Conservation (phyloP, 495 filamentous ascomycete genomes). For the Neurospora africana region DNA sequence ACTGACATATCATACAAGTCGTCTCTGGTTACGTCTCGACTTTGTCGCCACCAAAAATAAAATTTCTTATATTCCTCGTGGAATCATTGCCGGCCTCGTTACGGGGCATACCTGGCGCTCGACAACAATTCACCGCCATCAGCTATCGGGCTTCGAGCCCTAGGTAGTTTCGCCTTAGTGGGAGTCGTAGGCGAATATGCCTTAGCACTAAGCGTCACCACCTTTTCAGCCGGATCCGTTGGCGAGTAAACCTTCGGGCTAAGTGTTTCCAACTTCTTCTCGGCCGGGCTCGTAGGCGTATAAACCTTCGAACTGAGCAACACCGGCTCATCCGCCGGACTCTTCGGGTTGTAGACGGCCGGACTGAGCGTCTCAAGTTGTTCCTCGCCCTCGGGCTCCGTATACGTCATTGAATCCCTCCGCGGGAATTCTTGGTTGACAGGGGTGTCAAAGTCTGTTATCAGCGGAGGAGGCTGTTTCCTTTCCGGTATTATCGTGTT, state of each 20-base stretch:
- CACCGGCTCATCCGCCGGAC: constrained; percentile 8
- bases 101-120: neutral
- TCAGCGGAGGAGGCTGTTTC: constrained; percentile 20
- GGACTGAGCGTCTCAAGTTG: constrained; percentile 25
- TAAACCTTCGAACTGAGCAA: neutral
- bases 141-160: constrained; percentile 12
- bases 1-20: too few relatives aligned
- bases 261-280: neutral
- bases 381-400: constrained; percentile 1
- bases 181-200: constrained; percentile 33
- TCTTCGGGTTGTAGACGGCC: constrained; percentile 30
- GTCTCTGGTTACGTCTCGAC: neutral
- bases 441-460: constrained; percentile 3
- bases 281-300: neutral
- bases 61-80: too few relatives aligned
- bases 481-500: constrained; percentile 9
- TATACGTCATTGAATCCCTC: neutral
- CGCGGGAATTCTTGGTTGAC: neutral
- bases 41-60: too few relatives aligned
- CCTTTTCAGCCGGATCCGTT: neutral
- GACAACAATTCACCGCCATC: neutral
- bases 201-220: constrained; percentile 27
- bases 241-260: neutral
- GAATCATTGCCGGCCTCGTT: too few relatives aligned
- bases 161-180: constrained; percentile 31